A percentile compares a stretch with the other conserved stretches of the same genome.
Evolutionary conservation across 768 basidiomycete species (phyloP).

Genomic region (Tylopilus subfusipes): DNA sequence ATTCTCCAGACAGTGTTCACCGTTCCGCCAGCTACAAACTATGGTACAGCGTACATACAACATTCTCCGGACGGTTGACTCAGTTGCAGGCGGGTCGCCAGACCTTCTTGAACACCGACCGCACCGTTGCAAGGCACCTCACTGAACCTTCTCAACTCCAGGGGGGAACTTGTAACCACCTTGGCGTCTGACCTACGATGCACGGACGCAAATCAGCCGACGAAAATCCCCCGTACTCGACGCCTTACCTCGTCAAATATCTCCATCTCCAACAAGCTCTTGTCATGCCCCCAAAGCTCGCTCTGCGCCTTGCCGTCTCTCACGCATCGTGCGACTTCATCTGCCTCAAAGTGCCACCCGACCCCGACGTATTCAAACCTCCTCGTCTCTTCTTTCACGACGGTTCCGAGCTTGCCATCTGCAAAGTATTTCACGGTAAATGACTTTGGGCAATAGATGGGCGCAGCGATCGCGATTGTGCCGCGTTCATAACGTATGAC

Average conservation of each 20-base stretch:
- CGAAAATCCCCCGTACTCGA: slow-evolving; percentile 3
- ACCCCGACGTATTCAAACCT: slow-evolving; percentile 58
- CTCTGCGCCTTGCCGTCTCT: slow-evolving; percentile 73
- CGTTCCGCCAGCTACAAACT: not conserved
- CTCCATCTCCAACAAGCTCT: slow-evolving; percentile 77
- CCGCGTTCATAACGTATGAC: slow-evolving; percentile 75
- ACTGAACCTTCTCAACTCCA: slow-evolving; percentile 52
- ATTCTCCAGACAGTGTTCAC: too few species aligned
- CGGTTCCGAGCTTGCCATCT: slow-evolving; percentile 39
- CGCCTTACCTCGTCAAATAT: slow-evolving; percentile 75
- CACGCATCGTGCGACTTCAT: slow-evolving; percentile 80
- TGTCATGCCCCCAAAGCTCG: slow-evolving; percentile 69
- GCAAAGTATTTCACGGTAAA: slow-evolving; percentile 64
- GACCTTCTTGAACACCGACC: not conserved
- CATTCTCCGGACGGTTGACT: not conserved
- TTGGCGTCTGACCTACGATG: slow-evolving; percentile 56
- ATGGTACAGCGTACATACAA: not conserved
- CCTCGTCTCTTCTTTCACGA: slow-evolving; percentile 55
- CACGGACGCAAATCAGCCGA: slow-evolving; percentile 11
- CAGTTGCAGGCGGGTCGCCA: not conserved
- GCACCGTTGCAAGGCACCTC: not conserved
- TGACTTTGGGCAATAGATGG: slow-evolving; percentile 63
- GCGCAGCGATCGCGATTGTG: slow-evolving; percentile 57
- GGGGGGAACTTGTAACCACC: slow-evolving; percentile 61
- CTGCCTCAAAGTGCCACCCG: slow-evolving; percentile 85